Base-by-base conservation (phyloP, 2,329 filamentous ascomycete species). In the Epichloe amarillans region DNA sequence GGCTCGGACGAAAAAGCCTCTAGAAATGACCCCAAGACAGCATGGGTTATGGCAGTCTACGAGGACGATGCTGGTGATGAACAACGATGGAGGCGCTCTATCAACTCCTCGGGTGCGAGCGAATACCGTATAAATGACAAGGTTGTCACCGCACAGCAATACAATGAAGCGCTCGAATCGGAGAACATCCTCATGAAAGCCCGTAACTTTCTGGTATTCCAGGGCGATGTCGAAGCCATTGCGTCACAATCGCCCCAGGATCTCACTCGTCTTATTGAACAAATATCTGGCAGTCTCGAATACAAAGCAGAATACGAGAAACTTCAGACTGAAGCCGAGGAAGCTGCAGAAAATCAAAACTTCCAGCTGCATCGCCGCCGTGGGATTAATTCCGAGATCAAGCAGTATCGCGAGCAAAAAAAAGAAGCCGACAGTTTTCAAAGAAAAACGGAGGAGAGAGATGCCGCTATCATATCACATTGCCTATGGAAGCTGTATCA, bases 1-100 rank as follows among this genome's bases (percentile, higher is more conserved):
- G 76, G 76, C 19, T 76, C 74, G 36, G 80, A 83, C 49, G 81
- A 78, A 37, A 76, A 80, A 50, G 76, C 82, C 50, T 83, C 80
- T n/a, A 83, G 80, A 37, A 80, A 82, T 56, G 91, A 98, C 60
- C 93, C 93, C 0, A 93, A 90, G 66, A 93, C 84, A 3, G 94
- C 93, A 3, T 98, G 91, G 91, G 94, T 98, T 14, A 97, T 96
- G 89, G 93, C 93, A 33, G 91, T 98, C 15, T 98, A 97, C 67
- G 90, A 96, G 65, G 93, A 98, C 63, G 93, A 98, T 64, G 89
- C 89, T 2, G 91, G 89, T 45, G 88, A 95, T 61, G 88, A 95
- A 66, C 90, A 96, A 64, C 83, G 84, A 58, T 98, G 93, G 93
- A 95, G 95, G 71, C 87, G 93, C 54, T 84, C 83, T 57, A 98